These are phyloP conservation scores for Globisporangium cystogenes DNA, from an alignment of 352 stramenopile species.

Conservation along the genomic window DNA sequence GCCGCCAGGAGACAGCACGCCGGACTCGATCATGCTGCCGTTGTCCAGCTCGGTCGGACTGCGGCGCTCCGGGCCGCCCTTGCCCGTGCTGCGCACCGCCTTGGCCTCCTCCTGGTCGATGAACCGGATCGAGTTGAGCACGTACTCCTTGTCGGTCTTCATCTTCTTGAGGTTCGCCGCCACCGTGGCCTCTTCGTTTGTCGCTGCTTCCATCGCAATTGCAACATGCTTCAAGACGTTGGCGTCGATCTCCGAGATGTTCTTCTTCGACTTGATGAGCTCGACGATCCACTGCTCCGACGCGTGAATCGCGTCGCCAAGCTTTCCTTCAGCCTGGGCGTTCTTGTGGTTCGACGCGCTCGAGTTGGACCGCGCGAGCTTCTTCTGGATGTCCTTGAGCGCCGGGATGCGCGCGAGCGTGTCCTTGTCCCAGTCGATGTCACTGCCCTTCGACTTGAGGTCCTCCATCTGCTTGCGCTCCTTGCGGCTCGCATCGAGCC, in stretches of 20 bases:
- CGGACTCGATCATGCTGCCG: constrained; percentile 40
- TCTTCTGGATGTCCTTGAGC: constrained; percentile 81
- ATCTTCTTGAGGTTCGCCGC: constrained; percentile 73
- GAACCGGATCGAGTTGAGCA: constrained; percentile 87
- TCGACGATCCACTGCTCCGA: constrained; percentile 87
- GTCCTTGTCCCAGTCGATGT: constrained; percentile 86
- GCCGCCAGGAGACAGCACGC: constrained; percentile 11
- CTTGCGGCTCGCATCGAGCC: constrained; percentile 77
- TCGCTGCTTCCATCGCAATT: constrained; percentile 38
- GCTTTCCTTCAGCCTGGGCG: constrained; percentile 34
- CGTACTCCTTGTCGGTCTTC: constrained; percentile 86
- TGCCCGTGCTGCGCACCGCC: constrained; percentile 76
- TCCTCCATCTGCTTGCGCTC: constrained; percentile 83
- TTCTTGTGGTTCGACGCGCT: constrained; percentile 27
- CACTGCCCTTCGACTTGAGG: constrained; percentile 77
- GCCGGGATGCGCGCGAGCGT: constrained; percentile 78
- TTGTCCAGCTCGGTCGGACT: constrained; percentile 37
- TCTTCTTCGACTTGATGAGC: constrained; percentile 83
- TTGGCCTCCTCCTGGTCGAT: constrained; percentile 88
- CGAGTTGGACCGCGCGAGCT: constrained; percentile 54
- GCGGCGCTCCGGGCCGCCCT: constrained; percentile 30
- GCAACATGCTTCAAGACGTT: constrained; percentile 61
- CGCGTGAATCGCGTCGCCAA: constrained; percentile 65
- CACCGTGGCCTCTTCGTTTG: constrained; percentile 65
- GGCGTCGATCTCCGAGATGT: constrained; percentile 76